Evolutionary conservation across 1,139 yeast species (phyloP), one percentile per base, ranked within the genome.

Genomic region (Candida labiduridarum): DNA sequence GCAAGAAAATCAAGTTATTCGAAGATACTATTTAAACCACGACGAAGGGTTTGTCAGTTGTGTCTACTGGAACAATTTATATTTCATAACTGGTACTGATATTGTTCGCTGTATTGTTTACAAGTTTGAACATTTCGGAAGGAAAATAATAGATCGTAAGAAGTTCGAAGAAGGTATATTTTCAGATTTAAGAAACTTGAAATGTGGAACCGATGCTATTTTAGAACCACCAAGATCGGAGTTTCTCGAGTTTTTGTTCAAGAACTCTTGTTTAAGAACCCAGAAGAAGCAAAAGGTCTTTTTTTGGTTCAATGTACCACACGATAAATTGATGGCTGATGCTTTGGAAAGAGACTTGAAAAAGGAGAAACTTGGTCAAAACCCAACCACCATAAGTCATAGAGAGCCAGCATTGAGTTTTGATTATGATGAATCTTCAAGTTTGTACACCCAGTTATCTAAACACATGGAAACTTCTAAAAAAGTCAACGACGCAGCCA

Each of bases 81-180:
- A 88, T 65, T 91, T 89, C 67, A 82, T 94, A 47, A 92, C 98
- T 0, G 99, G 99, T 6, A 94, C 98, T 0, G 99, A 94, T 72
- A 92, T 94, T 52, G 97, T 94, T 41, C 82, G 97, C 52, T 89
- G 96, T 65, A 83, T 95, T 48, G 88, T 92, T 25, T 94, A 89
- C 67, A 84, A 95, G 58, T 89, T 94, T 72, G 87, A 87, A 60
- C 94, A 91, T 59, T 89, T 94, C 71, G 99, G 99, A 2, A 76
- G 98, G 51, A 82, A 82, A 56, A 85, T 94, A 44, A 68, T 83
- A 36, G 97, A 94, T 66, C 77, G 96, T 57, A 92, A 94, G 69
- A 94, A 94, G 71, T 94, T 94, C 65, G 99, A 94, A 72, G 99
- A 94, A 71, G 98, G 98, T 36, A 85, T 94, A 47, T 94, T 94